Evolutionary conservation across 2,329 filamentous ascomycete genomes (phyloP).

Genomic region (Diaporthe citriasiana): DNA sequence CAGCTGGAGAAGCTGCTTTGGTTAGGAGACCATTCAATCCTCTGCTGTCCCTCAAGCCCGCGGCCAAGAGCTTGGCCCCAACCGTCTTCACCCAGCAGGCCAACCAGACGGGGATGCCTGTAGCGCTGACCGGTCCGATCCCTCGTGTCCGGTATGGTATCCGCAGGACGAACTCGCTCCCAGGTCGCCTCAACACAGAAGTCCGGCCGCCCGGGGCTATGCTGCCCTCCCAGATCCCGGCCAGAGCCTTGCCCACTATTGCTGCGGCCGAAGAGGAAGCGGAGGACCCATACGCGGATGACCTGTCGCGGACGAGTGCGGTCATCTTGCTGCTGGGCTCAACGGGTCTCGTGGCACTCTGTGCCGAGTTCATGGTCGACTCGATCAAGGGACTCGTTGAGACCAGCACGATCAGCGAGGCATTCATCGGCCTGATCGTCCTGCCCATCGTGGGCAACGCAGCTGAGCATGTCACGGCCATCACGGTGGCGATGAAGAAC

Average conservation of each 20-base stretch:
- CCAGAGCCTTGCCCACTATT: conserved; percentile 52
- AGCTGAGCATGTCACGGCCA: conserved; percentile 79
- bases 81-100: conserved; percentile 74
- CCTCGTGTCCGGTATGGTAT: conserved; percentile 75
- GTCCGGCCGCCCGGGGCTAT: conserved; percentile 64
- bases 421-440: conserved; percentile 80
- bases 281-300: conserved; percentile 50
- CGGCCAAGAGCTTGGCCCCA: conserved; percentile 77
- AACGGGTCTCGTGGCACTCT: conserved; percentile 76
- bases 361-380: conserved; percentile 79
- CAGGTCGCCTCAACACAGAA: conserved; percentile 72
- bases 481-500: conserved; percentile 79
- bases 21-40: conserved; percentile 65
- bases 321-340: conserved; percentile 74
- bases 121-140: conserved; percentile 59
- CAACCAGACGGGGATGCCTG: conserved; percentile 47
- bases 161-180: conserved; percentile 80
- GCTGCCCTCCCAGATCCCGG: conserved; percentile 62
- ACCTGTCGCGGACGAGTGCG: conserved; percentile 65
- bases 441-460: conserved; percentile 81
- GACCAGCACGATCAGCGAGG: conserved; percentile 70
- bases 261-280: conserved; percentile 46
- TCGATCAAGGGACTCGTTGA: conserved; percentile 75
- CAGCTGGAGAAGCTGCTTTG: conserved; percentile 23
- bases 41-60: conserved; percentile 73